phyloP scores from a whole-genome alignment of 495 filamentous ascomycete genomes.

The Clohesyomyces aquaticus region DNA sequence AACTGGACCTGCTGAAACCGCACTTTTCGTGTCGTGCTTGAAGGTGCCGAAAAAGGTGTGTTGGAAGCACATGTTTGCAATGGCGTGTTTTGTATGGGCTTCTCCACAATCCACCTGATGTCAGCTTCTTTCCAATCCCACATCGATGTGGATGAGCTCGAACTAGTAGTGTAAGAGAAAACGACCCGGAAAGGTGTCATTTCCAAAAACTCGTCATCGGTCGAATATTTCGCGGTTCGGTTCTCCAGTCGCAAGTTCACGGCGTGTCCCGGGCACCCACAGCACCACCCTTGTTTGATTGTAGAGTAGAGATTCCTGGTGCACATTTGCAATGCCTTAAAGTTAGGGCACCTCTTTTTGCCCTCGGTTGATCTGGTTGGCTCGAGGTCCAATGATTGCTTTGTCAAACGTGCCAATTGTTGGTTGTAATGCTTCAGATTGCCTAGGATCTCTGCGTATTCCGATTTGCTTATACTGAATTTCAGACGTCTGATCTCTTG shows the following conservation, averaged over 20 bases:
- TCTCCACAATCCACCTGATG: slow-evolving; percentile 16
- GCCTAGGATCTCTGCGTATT: slow-evolving; percentile 21
- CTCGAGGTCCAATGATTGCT: slow-evolving; percentile 28
- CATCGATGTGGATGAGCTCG: background rate
- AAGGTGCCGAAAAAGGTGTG: no score
- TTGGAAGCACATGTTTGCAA: background rate
- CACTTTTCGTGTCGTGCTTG: background rate
- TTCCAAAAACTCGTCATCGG: slow-evolving; percentile 37
- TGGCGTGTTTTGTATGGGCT: background rate
- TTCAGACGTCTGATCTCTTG: slow-evolving; percentile 16
- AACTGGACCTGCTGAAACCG: slow-evolving; percentile 12
- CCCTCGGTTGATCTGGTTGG: slow-evolving; percentile 1
- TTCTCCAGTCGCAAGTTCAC: slow-evolving; percentile 27
- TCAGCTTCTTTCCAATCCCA: slow-evolving; percentile 35
- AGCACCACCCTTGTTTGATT: slow-evolving; percentile 7
- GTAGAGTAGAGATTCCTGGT: slow-evolving; percentile 13
- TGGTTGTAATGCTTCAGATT: slow-evolving; percentile 35
- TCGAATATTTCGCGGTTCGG: slow-evolving; percentile 5
- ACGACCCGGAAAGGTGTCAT: slow-evolving; percentile 35
- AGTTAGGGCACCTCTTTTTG: slow-evolving; percentile 14
- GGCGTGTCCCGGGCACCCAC: slow-evolving; percentile 17
- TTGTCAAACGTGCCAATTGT: slow-evolving; percentile 33
- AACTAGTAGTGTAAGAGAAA: slow-evolving; percentile 27
- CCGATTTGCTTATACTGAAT: slow-evolving; percentile 21
- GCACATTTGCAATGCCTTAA: slow-evolving; percentile 10